A percentile compares a stretch with the other conserved stretches of the same genome.
phyloP scores from a whole-genome alignment of 306 rosid genomes.

The Quercus mongolica region DNA sequence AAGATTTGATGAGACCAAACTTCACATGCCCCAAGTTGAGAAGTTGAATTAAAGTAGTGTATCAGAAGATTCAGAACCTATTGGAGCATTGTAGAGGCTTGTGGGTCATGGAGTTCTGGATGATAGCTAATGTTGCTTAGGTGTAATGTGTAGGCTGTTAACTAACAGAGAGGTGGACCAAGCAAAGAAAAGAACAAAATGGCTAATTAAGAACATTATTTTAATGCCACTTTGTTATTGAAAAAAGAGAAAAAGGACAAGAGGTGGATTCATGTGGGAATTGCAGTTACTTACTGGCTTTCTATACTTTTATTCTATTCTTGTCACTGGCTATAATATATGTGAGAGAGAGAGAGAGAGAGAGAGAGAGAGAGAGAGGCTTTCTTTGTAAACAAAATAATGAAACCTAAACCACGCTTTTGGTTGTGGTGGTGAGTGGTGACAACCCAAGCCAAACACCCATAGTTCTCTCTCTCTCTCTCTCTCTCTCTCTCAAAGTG shows the following conservation, averaged over 20 bases:
- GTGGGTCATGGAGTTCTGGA: constrained; percentile 34
- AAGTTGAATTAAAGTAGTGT: constrained; percentile 17
- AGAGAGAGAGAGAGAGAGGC: constrained; percentile 18
- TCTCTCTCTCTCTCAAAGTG: constrained; percentile 19
- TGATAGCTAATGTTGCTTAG: constrained; percentile 41
- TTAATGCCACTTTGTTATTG: constrained; percentile 15
- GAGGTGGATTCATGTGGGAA: constrained; percentile 77
- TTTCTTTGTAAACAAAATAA: constrained; percentile 63
- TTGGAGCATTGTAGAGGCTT: constrained; percentile 24
- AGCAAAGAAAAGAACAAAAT: constrained; percentile 47
- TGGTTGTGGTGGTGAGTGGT: constrained; percentile 22
- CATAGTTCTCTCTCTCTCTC: neutral
- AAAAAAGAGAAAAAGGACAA: constrained; percentile 45
- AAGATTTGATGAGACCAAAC: neutral
- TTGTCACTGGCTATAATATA: constrained; percentile 30
- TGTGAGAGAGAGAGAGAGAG: neutral
- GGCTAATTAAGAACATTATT: constrained; percentile 16
- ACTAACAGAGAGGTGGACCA: constrained; percentile 43
- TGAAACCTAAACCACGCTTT: constrained; percentile 41
- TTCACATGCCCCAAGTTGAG: constrained; percentile 9
- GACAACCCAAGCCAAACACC: constrained; percentile 14
- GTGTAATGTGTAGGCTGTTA: constrained; percentile 51
- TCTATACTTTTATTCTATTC: constrained; percentile 40
- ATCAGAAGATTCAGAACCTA: constrained; percentile 24
- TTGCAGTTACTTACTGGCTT: constrained; percentile 53